Conservation (phyloP, 306 rosid species). For the Sophora flavescens region DNA sequence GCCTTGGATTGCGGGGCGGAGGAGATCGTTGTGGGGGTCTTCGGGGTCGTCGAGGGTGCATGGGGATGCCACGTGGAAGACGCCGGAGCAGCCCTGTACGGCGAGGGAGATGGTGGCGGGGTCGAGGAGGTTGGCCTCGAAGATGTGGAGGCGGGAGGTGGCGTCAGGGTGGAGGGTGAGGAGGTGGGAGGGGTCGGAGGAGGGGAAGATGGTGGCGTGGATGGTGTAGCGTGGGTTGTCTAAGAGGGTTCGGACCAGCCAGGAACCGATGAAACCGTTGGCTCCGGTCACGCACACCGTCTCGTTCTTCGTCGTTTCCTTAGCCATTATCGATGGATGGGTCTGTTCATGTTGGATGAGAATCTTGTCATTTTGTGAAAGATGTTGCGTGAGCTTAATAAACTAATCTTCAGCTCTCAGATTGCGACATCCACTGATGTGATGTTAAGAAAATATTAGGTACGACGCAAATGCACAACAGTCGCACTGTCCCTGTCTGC, state of each 20-base stretch:
- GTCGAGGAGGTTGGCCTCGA: slow-evolving; percentile 68
- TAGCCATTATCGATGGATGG: slow-evolving; percentile 27
- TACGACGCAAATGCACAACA: no score
- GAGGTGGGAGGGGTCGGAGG: slow-evolving; percentile 72
- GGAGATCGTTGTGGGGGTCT: slow-evolving; percentile 66
- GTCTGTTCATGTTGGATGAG: no score
- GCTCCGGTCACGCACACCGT: slow-evolving; percentile 86
- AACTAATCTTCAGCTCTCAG: no score
- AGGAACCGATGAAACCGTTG: slow-evolving; percentile 89
- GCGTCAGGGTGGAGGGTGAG: slow-evolving; percentile 57
- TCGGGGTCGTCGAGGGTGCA: slow-evolving; percentile 80
- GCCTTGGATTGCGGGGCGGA: slow-evolving; percentile 81
- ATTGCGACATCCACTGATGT: no score
- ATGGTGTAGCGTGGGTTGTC: slow-evolving; percentile 64
- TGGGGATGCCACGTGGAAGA: slow-evolving; percentile 92
- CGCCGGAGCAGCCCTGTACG: slow-evolving; percentile 66
- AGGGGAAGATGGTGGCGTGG: slow-evolving; percentile 78
- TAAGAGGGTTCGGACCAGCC: slow-evolving; percentile 71
- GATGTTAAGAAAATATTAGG: no score
- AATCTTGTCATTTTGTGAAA: no score
- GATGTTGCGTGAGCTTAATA: no score
- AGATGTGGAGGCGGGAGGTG: slow-evolving; percentile 49
- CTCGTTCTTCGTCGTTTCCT: slow-evolving; percentile 47
- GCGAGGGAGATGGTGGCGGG: slow-evolving; percentile 60
- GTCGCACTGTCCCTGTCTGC: no score